Base-by-base conservation (phyloP, 1,284 basidiomycete species). In the Microbotryum silenes-acaulis region DNA sequence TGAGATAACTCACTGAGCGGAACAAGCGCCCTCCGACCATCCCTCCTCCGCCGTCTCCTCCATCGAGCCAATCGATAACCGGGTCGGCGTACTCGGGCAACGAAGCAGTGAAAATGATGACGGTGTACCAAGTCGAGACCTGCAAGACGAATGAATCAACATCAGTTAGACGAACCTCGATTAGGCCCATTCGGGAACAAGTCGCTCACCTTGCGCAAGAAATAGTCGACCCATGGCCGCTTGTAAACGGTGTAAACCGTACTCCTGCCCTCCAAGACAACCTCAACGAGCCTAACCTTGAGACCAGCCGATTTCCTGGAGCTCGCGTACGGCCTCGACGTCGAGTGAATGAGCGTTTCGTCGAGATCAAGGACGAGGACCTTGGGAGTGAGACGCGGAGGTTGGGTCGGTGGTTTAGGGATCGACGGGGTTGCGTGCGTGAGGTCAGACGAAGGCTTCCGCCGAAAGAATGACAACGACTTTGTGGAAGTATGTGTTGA, bases 51-150 rank as follows among this genome's bases (percentile, higher is more conserved):
- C 76, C 76, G 53, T 91, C 82, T 3, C 94, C 94, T 62, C 88
- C 91, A 74, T 99, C 94, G 62, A 99, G 79, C 94, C 96, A 99
- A 77, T 99, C 96, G 71, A 99, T 98, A 31, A 99, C 94, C 0
- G 96, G 94, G 78, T 99, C 94, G 61, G 94, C 94, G 75, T 99
- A 99, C 76, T 98, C 94, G 73, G 92, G 89, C 86, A 99, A 91
- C 7, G 92, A 97, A 2, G 94, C 96, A 21, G 94, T 99, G 77
- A 94, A 99, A 67, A 99, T 90, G 59, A 99, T 93, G 59, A 99
- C 85, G 2, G 93, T 97, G 78, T 99, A 99, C 94, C 94, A 99
- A 48, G 86, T 82, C 27, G 94, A 93, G 51, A 97, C 96, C 91
- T 96, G 73, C 20, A 12, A 16, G 37, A 16, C 14, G 6, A 42